phyloP scores from a whole-genome alignment of 2,329 filamentous ascomycete genomes.

The Colletotrichum costaricense region DNA sequence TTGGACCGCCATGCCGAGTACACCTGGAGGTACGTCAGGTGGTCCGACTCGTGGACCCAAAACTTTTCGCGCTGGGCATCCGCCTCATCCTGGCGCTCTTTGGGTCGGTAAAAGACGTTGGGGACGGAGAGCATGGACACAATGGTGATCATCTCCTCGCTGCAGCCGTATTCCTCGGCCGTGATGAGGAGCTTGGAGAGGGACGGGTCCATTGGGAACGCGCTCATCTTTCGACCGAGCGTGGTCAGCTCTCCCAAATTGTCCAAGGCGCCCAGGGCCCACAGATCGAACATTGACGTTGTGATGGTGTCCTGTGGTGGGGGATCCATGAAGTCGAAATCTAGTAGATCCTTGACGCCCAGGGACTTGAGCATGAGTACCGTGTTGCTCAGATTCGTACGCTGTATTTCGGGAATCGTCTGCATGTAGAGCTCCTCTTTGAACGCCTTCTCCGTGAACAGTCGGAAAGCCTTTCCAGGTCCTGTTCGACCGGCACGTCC shows the following conservation, averaged over 20 bases:
- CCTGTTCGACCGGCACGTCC: slow-evolving; percentile 95
- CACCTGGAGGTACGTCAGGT: slow-evolving; percentile 94
- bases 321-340: slow-evolving; percentile 99
- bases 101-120: slow-evolving; percentile 95
- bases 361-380: slow-evolving; percentile 94
- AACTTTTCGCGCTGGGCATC: slow-evolving; percentile 97
- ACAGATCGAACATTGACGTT: slow-evolving; percentile 96
- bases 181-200: slow-evolving; percentile 95
- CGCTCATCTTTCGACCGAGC: slow-evolving; percentile 92
- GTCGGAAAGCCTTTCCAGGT: slow-evolving; percentile 92
- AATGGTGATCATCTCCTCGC: slow-evolving; percentile 97
- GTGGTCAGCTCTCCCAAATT: slow-evolving; percentile 92
- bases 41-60: slow-evolving; percentile 97
- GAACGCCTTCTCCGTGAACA: slow-evolving; percentile 95
- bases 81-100: slow-evolving; percentile 95
- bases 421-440: slow-evolving; percentile 97
- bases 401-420: slow-evolving; percentile 97
- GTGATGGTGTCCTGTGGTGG: slow-evolving; percentile 98
- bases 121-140: slow-evolving; percentile 98
- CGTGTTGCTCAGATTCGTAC: slow-evolving; percentile 95
- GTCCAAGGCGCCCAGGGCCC: slow-evolving; percentile 93
- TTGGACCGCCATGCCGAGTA: slow-evolving; percentile 97
- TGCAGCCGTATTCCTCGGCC: slow-evolving; percentile 88
- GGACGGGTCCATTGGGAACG: slow-evolving; percentile 97
- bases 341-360: slow-evolving; percentile 91